phyloP scores from a whole-genome alignment of 1,139 yeast species.

The Arxiozyma slooffiae region DNA sequence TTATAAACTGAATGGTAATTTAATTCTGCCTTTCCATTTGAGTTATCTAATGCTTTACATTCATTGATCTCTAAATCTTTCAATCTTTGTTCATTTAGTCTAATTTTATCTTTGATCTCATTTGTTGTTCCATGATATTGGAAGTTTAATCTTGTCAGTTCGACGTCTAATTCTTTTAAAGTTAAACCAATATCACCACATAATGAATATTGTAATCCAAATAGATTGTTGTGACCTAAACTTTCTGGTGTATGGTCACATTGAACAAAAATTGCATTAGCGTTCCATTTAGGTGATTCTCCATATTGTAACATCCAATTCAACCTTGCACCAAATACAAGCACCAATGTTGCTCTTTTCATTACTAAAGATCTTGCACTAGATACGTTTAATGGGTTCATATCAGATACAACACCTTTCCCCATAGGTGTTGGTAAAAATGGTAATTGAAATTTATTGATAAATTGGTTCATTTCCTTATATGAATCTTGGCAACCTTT shows the following conservation, averaged over 20 bases:
- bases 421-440: slow-evolving; percentile 69
- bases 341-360: slow-evolving; percentile 44
- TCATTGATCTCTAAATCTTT: slow-evolving; percentile 19
- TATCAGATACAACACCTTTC: slow-evolving; percentile 54
- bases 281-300: slow-evolving; percentile 41
- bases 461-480: slow-evolving; percentile 33
- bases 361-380: slow-evolving; percentile 52
- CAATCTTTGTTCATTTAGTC: slow-evolving; percentile 34
- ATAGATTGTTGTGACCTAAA: slow-evolving; percentile 36
- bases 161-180: slow-evolving; percentile 30
- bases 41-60: slow-evolving; percentile 4
- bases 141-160: slow-evolving; percentile 7
- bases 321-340: slow-evolving; percentile 51
- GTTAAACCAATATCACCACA: slow-evolving; percentile 43
- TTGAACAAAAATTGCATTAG: slow-evolving; percentile 41
- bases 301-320: slow-evolving; percentile 65
- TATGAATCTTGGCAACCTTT: slow-evolving; percentile 49
- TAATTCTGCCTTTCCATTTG: slow-evolving; percentile 15
- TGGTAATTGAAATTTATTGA: slow-evolving; percentile 36
- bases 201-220: slow-evolving; percentile 14
- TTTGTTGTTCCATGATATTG: slow-evolving; percentile 24
- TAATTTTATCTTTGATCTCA: slow-evolving; percentile 28
- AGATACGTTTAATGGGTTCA: slow-evolving; percentile 38
- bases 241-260: slow-evolving; percentile 46
- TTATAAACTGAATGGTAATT: slow-evolving; percentile 47